Conservation (phyloP, 306 rosid species). For the Astragalus glycyphyllos region DNA sequence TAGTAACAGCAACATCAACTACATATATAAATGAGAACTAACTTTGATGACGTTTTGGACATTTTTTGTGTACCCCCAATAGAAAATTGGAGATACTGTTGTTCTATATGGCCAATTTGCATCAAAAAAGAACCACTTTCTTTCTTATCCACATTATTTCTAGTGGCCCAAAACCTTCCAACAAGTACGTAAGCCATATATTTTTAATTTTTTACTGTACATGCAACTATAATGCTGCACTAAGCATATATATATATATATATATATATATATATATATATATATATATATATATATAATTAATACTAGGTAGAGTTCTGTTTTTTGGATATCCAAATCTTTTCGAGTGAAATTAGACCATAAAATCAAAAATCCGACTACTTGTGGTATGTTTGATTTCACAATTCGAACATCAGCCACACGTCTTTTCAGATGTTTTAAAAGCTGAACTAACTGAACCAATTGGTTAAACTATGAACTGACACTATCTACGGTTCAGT, state of each 20-base stretch:
- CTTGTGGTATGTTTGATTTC: too few species aligned
- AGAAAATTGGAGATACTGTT: conserved; percentile 30
- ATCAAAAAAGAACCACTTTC: conserved; percentile 42
- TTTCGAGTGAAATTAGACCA: too few species aligned
- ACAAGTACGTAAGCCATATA: conserved; percentile 57
- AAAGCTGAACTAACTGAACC: too few species aligned
- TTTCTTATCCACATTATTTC: conserved; percentile 56
- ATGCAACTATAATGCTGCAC: conserved; percentile 36
- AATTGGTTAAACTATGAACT: too few species aligned
- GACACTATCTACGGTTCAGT: too few species aligned
- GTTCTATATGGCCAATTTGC: conserved; percentile 24
- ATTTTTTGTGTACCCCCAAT: conserved; percentile 36
- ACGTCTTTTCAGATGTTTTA: too few species aligned
- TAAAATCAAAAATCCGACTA: too few species aligned
- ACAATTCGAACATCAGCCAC: too few species aligned
- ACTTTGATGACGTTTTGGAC: conserved; percentile 38
- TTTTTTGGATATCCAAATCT: too few species aligned
- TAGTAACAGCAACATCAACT: conserved; percentile 6
- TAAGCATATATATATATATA: conserved; percentile 7
- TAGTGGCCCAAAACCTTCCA: conserved; percentile 56
- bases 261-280: too few species aligned
- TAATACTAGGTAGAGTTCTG: too few species aligned
- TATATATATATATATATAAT: too few species aligned
- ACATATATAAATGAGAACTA: conserved; percentile 3
- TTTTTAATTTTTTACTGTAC: conserved; percentile 34